phyloP scores from a whole-genome alignment of 2,329 filamentous ascomycete genomes.

The Malbranchea zuffiana region DNA sequence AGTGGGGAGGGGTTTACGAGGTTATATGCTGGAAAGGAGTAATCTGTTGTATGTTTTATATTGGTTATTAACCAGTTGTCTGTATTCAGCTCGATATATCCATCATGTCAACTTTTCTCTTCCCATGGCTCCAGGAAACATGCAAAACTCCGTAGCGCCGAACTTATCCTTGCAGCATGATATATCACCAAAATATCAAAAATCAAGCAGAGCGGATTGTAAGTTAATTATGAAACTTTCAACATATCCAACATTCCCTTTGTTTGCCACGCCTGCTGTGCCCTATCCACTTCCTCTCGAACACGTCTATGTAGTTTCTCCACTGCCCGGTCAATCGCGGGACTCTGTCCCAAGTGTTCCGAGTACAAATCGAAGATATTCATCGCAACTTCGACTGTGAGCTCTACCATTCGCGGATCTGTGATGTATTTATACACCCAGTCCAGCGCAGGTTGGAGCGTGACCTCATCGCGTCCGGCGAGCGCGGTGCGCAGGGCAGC shows the following conservation, averaged over 20 bases:
- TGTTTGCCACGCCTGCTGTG: conserved; percentile 70
- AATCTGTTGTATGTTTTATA: too few relatives aligned
- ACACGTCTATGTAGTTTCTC: conserved; percentile 60
- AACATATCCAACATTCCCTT: conserved; percentile 80
- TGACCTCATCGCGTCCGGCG: conserved; percentile 66
- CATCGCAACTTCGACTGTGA: conserved; percentile 75
- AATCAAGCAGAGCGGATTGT: not conserved
- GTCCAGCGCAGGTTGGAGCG: conserved; percentile 67
- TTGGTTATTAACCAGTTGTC: too few relatives aligned
- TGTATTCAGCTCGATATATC: not conserved
- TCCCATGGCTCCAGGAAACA: not conserved
- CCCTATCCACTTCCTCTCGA: conserved; percentile 65
- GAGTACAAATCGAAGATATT: conserved; percentile 80
- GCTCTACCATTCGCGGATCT: conserved; percentile 66
- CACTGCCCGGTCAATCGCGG: conserved; percentile 61
- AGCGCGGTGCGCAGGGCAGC: conserved; percentile 74
- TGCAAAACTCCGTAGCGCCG: conserved; percentile 3
- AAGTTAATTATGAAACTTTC: conserved; percentile 22
- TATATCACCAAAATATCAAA: not conserved
- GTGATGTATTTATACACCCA: conserved; percentile 75
- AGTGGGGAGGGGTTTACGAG: conserved; percentile 69
- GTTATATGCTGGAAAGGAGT: conserved; percentile 34
- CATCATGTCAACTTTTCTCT: not conserved
- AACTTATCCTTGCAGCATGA: not conserved
- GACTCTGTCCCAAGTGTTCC: conserved; percentile 62